phyloP scores from a whole-genome alignment of 2,329 filamentous ascomycete species.

The Cucurbitaria berberidis region DNA sequence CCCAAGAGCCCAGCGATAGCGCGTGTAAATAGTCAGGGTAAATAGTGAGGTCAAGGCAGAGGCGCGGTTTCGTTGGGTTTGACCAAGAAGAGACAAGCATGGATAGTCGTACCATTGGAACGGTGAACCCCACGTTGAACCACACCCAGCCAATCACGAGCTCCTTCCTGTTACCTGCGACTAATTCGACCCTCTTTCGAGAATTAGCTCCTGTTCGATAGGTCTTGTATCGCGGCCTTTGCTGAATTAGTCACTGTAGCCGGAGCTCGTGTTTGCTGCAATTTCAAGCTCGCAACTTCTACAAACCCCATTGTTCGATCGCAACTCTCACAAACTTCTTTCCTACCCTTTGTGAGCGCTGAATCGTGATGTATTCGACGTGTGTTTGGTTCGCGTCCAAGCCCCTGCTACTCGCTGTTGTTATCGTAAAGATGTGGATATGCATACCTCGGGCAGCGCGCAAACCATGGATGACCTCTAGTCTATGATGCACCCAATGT shows the following conservation, averaged over 20 bases:
- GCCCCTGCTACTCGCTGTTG: not conserved
- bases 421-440: not conserved
- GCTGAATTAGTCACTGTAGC: not conserved
- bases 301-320: no score
- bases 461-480: no score
- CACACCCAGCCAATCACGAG: slow-evolving; percentile 8
- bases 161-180: not conserved
- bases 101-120: slow-evolving; percentile 19
- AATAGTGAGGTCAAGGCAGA: slow-evolving; percentile 14
- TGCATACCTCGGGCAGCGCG: not conserved
- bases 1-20: slow-evolving; percentile 16
- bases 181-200: no score
- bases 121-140: slow-evolving; percentile 16
- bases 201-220: not conserved
- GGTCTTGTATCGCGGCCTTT: not conserved
- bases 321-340: not conserved
- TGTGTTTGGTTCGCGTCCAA: not conserved
- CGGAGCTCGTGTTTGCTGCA: not conserved
- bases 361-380: not conserved
- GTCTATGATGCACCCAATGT: not conserved
- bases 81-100: slow-evolving; percentile 14
- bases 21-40: slow-evolving; percentile 18
- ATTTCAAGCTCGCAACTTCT: not conserved
- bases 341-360: not conserved
- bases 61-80: slow-evolving; percentile 25